Base-by-base conservation (phyloP, 805 yeast genomes). In the Candida sithepensis region DNA sequence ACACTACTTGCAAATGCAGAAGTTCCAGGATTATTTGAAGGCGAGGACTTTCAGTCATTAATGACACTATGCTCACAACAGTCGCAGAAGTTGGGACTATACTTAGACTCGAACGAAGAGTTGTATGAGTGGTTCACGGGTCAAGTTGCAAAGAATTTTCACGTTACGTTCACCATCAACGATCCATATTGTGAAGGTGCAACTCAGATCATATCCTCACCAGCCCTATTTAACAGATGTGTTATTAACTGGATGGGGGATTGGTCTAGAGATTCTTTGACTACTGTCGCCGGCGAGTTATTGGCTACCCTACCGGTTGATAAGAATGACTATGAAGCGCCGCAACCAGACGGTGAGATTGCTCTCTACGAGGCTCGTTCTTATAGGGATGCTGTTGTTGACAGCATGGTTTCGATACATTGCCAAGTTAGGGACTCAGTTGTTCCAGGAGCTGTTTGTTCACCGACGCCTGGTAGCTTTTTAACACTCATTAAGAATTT, bases 1-100 rank as follows among this genome's bases (percentile, higher is more conserved):
- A 88, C 96, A 0, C 68, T 92, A n/a, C 72, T 92, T 34, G 97
- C 97, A 0, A 92, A 92, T 64, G 87, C 96, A 0, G 97, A 92
- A 58, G 75, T 90, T 34, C 97, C 97, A 0, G 97, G 96, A 3
- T 68, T 92, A 13, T 92, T 88, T 63, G 86, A 79, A 47, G 90
- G 82, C 0, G 95, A 88, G 9, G 91, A 87, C 8, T 75, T 70
- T 43, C 67, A 67, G 0, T 49, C 70, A 2, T 66, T 91, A 47
- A 68, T 86, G 70, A 64, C 64, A 1, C 55, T 75, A 1, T 82
- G 95, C 48, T 65, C 72, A 10, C 82, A 80, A 13, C 81, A 77
- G 42, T 74, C 87, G 0, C 73, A 75, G 34, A 61, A 75, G 3
- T 80, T 77, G 41, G 96, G 96, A 0, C 58, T 82, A 3, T 61